Evolutionary conservation across 2,329 filamentous ascomycete genomes (phyloP).

Genomic region (Penicillium sclerotiorum): DNA sequence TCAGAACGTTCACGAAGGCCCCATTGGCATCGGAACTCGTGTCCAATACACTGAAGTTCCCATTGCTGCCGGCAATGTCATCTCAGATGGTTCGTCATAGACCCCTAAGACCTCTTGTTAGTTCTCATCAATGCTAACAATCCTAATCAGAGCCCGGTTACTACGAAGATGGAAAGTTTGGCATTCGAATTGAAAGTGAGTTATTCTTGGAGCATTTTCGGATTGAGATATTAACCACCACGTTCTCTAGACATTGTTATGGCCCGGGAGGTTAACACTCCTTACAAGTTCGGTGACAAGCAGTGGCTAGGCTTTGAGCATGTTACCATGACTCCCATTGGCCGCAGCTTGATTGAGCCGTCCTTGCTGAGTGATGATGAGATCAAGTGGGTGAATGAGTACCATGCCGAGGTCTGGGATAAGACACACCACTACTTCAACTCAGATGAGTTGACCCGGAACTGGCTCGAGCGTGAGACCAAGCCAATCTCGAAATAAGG

Average conservation of each 20-base stretch:
- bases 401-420: constrained; percentile 76
- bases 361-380: constrained; percentile 72
- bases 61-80: constrained; percentile 86
- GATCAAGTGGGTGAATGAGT: constrained; percentile 83
- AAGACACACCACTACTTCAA: constrained; percentile 80
- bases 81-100: constrained; percentile 67
- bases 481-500: constrained; percentile 56
- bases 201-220: neutral
- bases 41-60: constrained; percentile 90
- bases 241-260: constrained; percentile 70
- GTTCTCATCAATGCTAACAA: too few relatives aligned
- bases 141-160: constrained; percentile 88
- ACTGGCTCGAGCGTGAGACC: constrained; percentile 89
- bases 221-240: constrained; percentile 9
- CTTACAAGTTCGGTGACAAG: constrained; percentile 88
- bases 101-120: neutral
- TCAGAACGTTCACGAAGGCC: constrained; percentile 90
- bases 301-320: constrained; percentile 94
- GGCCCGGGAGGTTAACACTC: constrained; percentile 84
- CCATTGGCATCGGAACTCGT: constrained; percentile 91
- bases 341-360: constrained; percentile 80
- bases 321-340: constrained; percentile 96
- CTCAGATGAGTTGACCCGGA: constrained; percentile 68
- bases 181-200: constrained; percentile 86
- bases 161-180: constrained; percentile 93